These are phyloP conservation scores for Cladophialophora immunda DNA, from an alignment of 2,329 filamentous ascomycete species.

Conservation along the genomic window DNA sequence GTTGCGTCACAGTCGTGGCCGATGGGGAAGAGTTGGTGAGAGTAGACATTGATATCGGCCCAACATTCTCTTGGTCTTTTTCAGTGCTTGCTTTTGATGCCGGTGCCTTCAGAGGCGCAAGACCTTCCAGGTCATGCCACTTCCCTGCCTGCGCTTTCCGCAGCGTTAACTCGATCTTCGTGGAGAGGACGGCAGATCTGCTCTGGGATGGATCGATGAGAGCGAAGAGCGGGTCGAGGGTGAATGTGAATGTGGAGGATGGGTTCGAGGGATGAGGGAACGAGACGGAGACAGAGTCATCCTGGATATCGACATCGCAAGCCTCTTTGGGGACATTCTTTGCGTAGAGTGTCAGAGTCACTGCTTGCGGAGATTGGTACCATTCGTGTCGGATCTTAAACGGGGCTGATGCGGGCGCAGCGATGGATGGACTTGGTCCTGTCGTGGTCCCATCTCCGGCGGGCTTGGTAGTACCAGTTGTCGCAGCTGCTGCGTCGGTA, in stretches of 20 bases:
- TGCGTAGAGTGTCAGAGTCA: conserved; percentile 71
- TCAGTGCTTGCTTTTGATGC: conserved; percentile 22
- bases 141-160: conserved; percentile 73
- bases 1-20: conserved; percentile 28
- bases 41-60: conserved; percentile 18
- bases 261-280: conserved; percentile 65
- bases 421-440: conserved; percentile 20
- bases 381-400: conserved; percentile 73
- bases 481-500: conserved; percentile 6
- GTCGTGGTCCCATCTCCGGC: conserved; percentile 2
- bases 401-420: conserved; percentile 50
- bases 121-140: conserved; percentile 70
- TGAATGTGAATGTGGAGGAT: conserved; percentile 64
- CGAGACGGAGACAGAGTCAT: conserved; percentile 61
- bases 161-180: conserved; percentile 81
- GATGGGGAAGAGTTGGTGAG: conserved; percentile 29
- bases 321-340: conserved; percentile 61
- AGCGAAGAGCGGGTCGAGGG: conserved; percentile 72
- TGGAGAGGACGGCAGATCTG: conserved; percentile 72
- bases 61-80: conserved; percentile 39
- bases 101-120: conserved; percentile 40
- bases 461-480: conserved; percentile 6
- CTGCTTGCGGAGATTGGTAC: conserved; percentile 70
- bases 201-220: conserved; percentile 69
- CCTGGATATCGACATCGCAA: conserved; percentile 38